Evolutionary conservation across 2,329 filamentous ascomycete species (phyloP), one percentile per base, ranked within the genome.

Genomic region (Rosellinia necatrix): DNA sequence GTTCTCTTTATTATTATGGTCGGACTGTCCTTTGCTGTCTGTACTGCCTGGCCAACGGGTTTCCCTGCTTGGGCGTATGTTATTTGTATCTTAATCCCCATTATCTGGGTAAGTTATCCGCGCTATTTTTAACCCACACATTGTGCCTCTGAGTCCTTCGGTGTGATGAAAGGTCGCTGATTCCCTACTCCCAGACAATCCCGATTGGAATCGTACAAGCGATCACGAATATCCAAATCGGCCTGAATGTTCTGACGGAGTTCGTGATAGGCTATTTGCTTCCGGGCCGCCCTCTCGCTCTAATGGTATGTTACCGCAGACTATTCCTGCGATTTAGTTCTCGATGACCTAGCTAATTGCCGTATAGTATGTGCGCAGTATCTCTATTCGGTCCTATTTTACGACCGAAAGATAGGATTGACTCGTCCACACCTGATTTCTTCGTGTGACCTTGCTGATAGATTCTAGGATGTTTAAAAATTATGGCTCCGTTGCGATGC

Each of bases 251-350:
- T 15, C 72, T 90, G 56, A 88, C 86, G n/a, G 87, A 90, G 68
- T 89, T 87, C 64, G 80, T 91, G 57, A 81, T 88, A 58, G 88
- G 88, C 5, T 90, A 90, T 71, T 87, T 90, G 78, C 81, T 88
- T 46, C 87, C 87, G 0, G 88, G 88, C 22, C 80, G 80, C 3
- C 87, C 88, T 1, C 77, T 90, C 58, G 86, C 86, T 43, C 86
- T 90, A 80, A 91, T 91, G 87, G 54, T 57, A 53, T 34, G 54
- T 30, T 15, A 32, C 19, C 13, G 6, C 24, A 12, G 32, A 4
- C 10, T n/a, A 2, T 21, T 30, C n/a, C 4, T 1, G 6, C 8
- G 6, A 10, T 27, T n/a, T 21, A 27, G 7, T 4, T 1, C 7
- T 35, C 5, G 13, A 13, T 6, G 2, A 9, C 5, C 10, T 6